Evolutionary conservation across 2,329 filamentous ascomycete species (phyloP).

Genomic region (Xylaria sp.): DNA sequence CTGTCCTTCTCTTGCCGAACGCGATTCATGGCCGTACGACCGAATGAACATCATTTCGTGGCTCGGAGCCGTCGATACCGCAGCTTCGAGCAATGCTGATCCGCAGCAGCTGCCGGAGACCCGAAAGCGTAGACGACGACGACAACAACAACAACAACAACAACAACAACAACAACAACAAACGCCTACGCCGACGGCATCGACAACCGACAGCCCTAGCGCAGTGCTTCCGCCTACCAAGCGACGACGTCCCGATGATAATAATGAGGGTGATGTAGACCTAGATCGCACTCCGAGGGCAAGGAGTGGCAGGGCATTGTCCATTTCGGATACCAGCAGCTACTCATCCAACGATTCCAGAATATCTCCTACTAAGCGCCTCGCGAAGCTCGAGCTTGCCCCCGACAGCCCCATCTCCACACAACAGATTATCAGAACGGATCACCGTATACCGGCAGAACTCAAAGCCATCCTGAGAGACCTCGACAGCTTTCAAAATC

Average conservation of each 20-base stretch:
- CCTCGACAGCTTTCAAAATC: conserved; percentile 8
- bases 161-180: conserved; percentile 6
- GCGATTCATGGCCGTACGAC: conserved; percentile 16
- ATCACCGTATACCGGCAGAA: conserved; percentile 17
- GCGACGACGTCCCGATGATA: conserved; percentile 8
- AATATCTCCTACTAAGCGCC: conserved; percentile 9
- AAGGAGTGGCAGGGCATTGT: conserved; percentile 12
- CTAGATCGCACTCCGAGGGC: conserved; percentile 12
- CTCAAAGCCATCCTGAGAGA: conserved; percentile 8
- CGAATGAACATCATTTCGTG: conserved; percentile 17
- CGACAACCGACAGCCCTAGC: conserved; percentile 11
- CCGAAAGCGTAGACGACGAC: conserved; percentile 8
- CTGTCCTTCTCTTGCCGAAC: conserved; percentile 10
- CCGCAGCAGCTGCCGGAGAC: conserved; percentile 11
- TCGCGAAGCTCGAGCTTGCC: conserved; percentile 16
- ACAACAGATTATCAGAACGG: conserved; percentile 10
- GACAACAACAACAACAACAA: conserved; percentile 8
- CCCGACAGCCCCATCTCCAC: background rate
- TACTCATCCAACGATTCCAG: conserved; percentile 12
- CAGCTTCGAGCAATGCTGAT: conserved; percentile 8
- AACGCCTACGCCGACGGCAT: conserved; percentile 10
- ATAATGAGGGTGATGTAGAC: conserved; percentile 9
- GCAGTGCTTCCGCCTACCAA: conserved; percentile 14
- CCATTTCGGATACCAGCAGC: conserved; percentile 14
- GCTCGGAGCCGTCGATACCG: conserved; percentile 13